Base-by-base conservation (phyloP, 2,329 filamentous ascomycete species). In the Raffaelea deltoideospora region DNA sequence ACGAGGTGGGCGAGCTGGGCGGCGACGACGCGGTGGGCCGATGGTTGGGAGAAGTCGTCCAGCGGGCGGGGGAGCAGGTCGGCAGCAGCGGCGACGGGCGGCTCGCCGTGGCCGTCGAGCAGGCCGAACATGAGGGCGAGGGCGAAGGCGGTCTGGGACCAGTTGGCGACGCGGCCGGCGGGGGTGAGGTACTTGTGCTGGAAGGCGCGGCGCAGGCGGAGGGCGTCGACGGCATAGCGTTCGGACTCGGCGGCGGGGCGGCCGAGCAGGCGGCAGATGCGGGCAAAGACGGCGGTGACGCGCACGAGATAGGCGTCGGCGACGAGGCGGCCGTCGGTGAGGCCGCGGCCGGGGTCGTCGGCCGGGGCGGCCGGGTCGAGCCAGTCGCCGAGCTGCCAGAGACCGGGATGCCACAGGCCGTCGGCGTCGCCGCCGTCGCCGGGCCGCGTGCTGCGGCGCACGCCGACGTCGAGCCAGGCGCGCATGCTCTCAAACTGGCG, bases 351-450 rank as follows among this genome's bases (percentile, higher is more conserved):
- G 0, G 59, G 55, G 22, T 53, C 43, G 6, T 50, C 44, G 3
- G 54, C 46, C 3, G 59, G 57, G 1, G 59, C 55, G 14, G 47
- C 46, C 3, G 58, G 58, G 40, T 61, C 58, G 3, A 62, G 53
- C 58, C 59, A 61, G 44, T 61, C 58, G 11, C 54, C 56, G 7
- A 55, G 48, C 46, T 60, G 56, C 38, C 47, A 53, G 7, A 37
- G 34, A 18, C 47, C 43, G 9, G 43, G 39, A 31, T 54, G 48
- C 58, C 57, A 61, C 1, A 60, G 51, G 4, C 51, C 49, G 22
- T 52, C 51, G 1, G 31, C 7, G n/a, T n/a, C n/a, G n/a, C n/a
- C n/a, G n/a, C n/a, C n/a, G n/a, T n/a, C n/a, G n/a, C n/a, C n/a
- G n/a, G n/a, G n/a, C n/a, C n/a, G n/a, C n/a, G n/a, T n/a, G 8